Conservation (phyloP, 208 protist species). For the Trypanosoma conorhini region DNA sequence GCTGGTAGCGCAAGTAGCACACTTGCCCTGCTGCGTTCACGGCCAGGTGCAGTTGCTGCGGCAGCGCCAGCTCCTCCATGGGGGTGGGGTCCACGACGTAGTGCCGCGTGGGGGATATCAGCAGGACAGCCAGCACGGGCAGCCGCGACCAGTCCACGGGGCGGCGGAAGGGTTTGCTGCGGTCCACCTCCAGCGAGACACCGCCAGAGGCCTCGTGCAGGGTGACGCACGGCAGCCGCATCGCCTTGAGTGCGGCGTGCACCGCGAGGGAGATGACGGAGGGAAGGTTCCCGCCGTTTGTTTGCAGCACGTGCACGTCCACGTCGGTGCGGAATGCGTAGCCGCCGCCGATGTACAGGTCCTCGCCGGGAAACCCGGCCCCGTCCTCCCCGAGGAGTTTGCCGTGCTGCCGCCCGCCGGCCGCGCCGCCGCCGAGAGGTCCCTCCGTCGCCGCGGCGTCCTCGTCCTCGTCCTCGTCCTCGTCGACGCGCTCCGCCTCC, state of each 20-base stretch:
- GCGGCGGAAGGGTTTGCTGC: constrained; percentile 46
- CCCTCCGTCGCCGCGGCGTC: background rate
- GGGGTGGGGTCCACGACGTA: constrained; percentile 75
- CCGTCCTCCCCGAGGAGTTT: background rate
- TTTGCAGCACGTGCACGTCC: constrained; percentile 77
- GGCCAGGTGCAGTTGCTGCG: constrained; percentile 75
- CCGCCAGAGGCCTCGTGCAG: constrained; percentile 55
- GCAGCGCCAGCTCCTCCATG: constrained; percentile 77
- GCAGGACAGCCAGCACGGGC: constrained; percentile 58
- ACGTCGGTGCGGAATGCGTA: constrained; percentile 82
- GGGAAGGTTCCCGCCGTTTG: constrained; percentile 59
- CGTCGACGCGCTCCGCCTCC: constrained; percentile 48
- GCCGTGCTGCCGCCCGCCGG: background rate
- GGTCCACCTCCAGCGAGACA: constrained; percentile 77
- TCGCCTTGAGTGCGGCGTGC: constrained; percentile 54
- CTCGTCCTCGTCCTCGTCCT: constrained; percentile 18
- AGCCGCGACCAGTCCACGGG: constrained; percentile 60
- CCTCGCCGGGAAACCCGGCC: constrained; percentile 46
- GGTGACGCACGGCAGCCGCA: constrained; percentile 60
- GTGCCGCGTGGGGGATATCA: constrained; percentile 71
- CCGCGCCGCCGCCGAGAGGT: constrained; percentile 5
- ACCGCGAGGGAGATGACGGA: constrained; percentile 57
- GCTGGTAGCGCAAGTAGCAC: constrained; percentile 56
- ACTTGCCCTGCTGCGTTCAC: constrained; percentile 53
- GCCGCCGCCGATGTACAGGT: constrained; percentile 75